A percentile compares a stretch with the other conserved stretches of the same genome.
Evolutionary conservation across 176 grass and related monocot species (phyloP).

Genomic region (Aegilops sharonensis): DNA sequence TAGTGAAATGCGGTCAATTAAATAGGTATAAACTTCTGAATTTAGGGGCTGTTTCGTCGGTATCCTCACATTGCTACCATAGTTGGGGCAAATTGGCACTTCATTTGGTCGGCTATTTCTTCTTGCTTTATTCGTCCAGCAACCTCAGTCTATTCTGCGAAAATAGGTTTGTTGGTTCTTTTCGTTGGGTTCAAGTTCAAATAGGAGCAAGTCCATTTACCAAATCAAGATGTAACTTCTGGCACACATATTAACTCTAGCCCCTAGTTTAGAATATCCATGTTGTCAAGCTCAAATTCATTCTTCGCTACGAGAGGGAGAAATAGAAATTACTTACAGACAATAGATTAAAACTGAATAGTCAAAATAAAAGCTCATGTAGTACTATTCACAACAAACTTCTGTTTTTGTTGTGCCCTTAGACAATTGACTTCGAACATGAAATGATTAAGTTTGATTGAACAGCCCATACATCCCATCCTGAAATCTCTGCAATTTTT

Average conservation of each 20-base stretch:
- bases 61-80: background rate
- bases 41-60: background rate
- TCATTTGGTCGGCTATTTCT: background rate
- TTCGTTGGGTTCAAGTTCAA: background rate
- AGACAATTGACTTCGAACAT: background rate
- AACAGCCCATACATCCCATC: background rate
- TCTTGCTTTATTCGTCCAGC: background rate
- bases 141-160: background rate
- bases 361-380: background rate
- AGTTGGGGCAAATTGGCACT: background rate
- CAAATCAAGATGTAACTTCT: background rate
- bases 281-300: background rate
- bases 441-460: background rate
- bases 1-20: background rate
- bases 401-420: background rate
- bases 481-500: background rate
- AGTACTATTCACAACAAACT: background rate
- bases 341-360: background rate
- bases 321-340: background rate
- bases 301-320: background rate
- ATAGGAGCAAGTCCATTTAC: background rate
- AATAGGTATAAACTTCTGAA: background rate
- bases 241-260: background rate
- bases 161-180: conserved; percentile 10
- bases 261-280: background rate